Base-by-base conservation (phyloP, 169 alveolate species). In the Plasmodium coatneyi region DNA sequence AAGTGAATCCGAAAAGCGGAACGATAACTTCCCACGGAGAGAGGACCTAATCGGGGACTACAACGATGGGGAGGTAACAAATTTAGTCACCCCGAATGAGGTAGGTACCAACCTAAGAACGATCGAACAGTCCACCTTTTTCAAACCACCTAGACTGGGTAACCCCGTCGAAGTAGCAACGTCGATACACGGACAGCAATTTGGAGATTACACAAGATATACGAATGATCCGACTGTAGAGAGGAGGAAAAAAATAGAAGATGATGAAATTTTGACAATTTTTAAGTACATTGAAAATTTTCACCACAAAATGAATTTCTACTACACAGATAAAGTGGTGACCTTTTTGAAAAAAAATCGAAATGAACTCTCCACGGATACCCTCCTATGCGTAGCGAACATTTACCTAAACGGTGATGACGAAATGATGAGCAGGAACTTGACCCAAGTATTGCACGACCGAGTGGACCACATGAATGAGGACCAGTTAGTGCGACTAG, bases 241-340 rank as follows among this genome's bases (percentile, higher is more conserved):
- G 76, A 66, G 36, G 36, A 66, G 39, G 22, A 66, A 9, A 66
- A 9, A 66, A 22, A 7, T 66, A 22, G 30, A 66, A 28, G 71
- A 41, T 76, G 82, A 89, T 19, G 94, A 89, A 30, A 43, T 89
- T 43, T 36, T 79, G 32, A 43, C 71, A 60, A 80, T 89, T 79
- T 89, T 89, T 89, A 89, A 89, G 82, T 89, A 89, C 72, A 89
- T 89, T 7, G 82, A 89, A 41, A 89, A 89, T 70, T 79, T 60
- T 80, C 94, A 89, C 71, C 39, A 79, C 5, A 80, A 80, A 28
- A 89, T 89, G 94, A 60, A 80, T 22, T 89, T 89, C 56, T 89
- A 79, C 82, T 89, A 89, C 52, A 19, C 80, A n/a, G 32, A 41
- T 41, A 79, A 80, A 28, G 54, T 89, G 14, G 49, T 70, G n/a